Percentiles rank a stretch among this genome's conserved stretches.
phyloP scores from a whole-genome alignment of 805 yeast species.

The Zygosaccharomyces pseudorouxii region DNA sequence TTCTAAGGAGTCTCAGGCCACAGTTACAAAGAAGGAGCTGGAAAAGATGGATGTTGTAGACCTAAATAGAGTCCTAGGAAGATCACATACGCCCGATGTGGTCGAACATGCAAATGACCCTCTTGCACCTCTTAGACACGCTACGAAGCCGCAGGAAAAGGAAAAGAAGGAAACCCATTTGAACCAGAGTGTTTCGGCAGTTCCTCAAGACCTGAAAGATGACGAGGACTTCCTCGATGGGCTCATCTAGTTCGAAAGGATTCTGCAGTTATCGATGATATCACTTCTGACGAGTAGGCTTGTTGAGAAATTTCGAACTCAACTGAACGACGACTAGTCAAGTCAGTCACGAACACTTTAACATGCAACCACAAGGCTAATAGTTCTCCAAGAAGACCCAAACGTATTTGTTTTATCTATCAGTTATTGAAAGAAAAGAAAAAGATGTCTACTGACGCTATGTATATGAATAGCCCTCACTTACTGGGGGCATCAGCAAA shows the following conservation, averaged over 20 bases:
- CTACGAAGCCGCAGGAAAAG: background rate
- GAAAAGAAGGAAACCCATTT: background rate
- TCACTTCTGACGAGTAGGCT: constrained; percentile 1
- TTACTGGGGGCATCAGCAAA: constrained; percentile 26
- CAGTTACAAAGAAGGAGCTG: constrained; percentile 19
- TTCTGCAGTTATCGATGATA: background rate
- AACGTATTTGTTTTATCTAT: background rate
- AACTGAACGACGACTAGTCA: background rate
- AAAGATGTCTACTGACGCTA: constrained; percentile 33
- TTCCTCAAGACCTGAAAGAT: constrained; percentile 21
- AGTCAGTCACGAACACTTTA: too few species aligned
- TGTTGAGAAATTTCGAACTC: background rate
- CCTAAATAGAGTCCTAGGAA: constrained; percentile 20
- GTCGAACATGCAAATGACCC: background rate
- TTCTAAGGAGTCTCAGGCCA: background rate
- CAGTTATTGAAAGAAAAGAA: background rate
- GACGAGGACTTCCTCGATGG: constrained; percentile 30
- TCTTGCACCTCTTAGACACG: background rate
- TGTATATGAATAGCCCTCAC: constrained; percentile 33
- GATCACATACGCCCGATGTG: background rate
- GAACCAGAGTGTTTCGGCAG: constrained; percentile 4
- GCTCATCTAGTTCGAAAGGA: constrained; percentile 13
- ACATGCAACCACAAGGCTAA: background rate
- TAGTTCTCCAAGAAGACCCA: background rate
- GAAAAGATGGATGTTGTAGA: constrained; percentile 20